Evolutionary conservation across 352 stramenopile species (phyloP).

Genomic region (Peronospora farinosa): DNA sequence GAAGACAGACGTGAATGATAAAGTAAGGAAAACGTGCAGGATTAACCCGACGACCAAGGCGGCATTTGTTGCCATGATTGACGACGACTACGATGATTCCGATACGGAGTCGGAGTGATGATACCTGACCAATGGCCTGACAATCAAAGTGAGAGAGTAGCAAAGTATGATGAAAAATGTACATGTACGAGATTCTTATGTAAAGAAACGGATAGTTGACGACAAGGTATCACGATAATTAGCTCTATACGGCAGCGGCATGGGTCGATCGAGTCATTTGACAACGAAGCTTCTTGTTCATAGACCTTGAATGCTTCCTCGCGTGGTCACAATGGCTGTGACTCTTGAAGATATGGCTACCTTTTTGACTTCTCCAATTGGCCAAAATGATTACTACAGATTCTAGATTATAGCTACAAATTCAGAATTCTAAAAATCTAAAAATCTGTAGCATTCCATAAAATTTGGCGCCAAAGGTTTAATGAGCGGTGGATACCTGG

Average conservation of each 20-base stretch:
- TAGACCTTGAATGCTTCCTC: slow-evolving; percentile 68
- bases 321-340: slow-evolving; percentile 66
- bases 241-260: not conserved
- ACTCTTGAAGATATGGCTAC: slow-evolving; percentile 12
- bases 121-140: not conserved
- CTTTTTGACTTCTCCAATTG: not conserved
- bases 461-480: not conserved
- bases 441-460: not conserved
- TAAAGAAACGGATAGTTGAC: not conserved
- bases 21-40: not conserved
- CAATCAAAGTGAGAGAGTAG: not conserved
- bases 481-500: slow-evolving; percentile 39
- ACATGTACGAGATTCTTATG: not conserved
- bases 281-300: slow-evolving; percentile 89
- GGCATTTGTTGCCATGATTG: slow-evolving; percentile 17
- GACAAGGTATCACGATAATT: not conserved
- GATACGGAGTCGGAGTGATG: slow-evolving; percentile 30
- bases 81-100: slow-evolving; percentile 31
- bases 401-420: not conserved
- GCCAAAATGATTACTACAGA: not conserved
- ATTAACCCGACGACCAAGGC: slow-evolving; percentile 13
- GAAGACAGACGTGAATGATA: slow-evolving; percentile 5
- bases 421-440: not conserved
- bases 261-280: slow-evolving; percentile 43
- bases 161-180: not conserved